These are phyloP conservation scores for Aleurites moluccanus DNA, from an alignment of 441 rosid genomes.

Conservation along the genomic window DNA sequence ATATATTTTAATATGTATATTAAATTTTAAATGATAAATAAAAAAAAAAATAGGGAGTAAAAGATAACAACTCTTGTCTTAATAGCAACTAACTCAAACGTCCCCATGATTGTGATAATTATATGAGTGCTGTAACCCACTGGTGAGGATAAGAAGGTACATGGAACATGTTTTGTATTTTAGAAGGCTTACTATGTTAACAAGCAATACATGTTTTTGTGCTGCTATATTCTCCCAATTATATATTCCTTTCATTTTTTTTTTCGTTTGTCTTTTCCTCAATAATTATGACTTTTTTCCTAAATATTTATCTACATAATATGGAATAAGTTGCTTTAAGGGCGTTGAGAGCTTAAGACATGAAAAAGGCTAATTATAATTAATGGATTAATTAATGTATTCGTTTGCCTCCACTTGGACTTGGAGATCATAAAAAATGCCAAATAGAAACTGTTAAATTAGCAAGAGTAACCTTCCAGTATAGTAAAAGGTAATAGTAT, in stretches of 20 bases:
- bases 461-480: background rate
- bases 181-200: background rate
- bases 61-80: too few relatives aligned
- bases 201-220: background rate
- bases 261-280: slow-evolving; percentile 8
- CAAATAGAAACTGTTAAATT: background rate
- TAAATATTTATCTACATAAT: background rate
- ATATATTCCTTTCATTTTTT: background rate
- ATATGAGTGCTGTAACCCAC: slow-evolving; percentile 19
- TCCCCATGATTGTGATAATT: too few relatives aligned
- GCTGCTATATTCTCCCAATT: background rate
- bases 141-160: background rate
- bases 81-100: too few relatives aligned
- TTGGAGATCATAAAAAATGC: background rate
- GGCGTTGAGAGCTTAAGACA: too few relatives aligned
- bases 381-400: background rate
- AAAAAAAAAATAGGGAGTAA: too few relatives aligned
- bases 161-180: background rate
- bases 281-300: background rate
- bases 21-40: too few relatives aligned
- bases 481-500: too few relatives aligned
- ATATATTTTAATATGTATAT: too few relatives aligned
- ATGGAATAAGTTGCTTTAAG: too few relatives aligned
- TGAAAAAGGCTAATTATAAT: background rate
- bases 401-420: background rate